Base-by-base conservation (phyloP, 805 yeast species). In the Scheffersomyces lignosus region DNA sequence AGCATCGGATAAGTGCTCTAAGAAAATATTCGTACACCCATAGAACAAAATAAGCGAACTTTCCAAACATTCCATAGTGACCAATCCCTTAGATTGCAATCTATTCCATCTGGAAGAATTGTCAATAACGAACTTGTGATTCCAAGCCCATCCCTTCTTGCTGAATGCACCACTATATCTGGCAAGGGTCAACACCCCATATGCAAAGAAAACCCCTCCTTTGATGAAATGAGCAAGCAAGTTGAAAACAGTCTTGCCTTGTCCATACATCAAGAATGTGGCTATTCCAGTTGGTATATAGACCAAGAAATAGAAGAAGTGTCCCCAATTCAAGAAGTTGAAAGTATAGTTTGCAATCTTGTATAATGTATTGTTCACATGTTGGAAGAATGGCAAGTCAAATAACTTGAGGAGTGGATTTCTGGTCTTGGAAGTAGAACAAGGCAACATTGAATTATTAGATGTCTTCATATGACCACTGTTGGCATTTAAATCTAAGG, bases 171-270 rank as follows among this genome's bases (percentile, higher is more conserved):
- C 99, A 51, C 88, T 80, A 60, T 86, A 90, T 49, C 98, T 78
- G 1, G 89, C 85, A 27, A 93, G 70, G n/a, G 95, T 76, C 4
- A 89, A 56, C 5, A 90, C 43, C 15, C 99, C 99, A 27, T 85
- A 65, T 4, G 71, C 45, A 40, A 88, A 72, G 56, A 91, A 91
- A 2, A 91, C 93, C 17, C 91, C 93, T 42, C 99, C 99, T 62
- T 91, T 91, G 60, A 91, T 91, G 74, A 88, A 87, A 62, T 91
- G 99, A 1, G 99, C 99, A 39, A 91, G 71, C 35, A 91, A 61
- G 50, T 87, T 88, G 66, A 87, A 91, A 10, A 90, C 82, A 15
- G 69, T 68, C 9, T 50, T 54, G 3, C 80, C 90, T 60, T 77
- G 64, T 27, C 96, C 98, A 51, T 89, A 60, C 27, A 82, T 55